Percentiles rank a stretch among this genome's conserved stretches.
Conservation (phyloP, 176 grass and related monocot genomes). For the Hsuehochloa calcarea region DNA sequence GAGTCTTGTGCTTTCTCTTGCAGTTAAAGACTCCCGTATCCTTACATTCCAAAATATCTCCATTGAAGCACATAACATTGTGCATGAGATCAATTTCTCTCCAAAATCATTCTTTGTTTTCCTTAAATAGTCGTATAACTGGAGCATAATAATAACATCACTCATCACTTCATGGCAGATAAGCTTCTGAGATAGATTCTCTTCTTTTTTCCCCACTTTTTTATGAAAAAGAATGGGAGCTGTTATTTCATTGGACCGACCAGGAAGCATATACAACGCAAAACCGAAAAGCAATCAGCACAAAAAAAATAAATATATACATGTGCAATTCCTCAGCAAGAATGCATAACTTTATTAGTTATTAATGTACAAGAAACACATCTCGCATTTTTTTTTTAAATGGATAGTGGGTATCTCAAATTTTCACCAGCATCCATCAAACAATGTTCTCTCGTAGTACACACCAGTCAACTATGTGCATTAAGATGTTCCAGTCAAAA, state of each 20-base stretch:
- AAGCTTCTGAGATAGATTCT: background rate
- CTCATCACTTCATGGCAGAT: background rate
- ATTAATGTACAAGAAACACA: background rate
- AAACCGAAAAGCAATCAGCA: background rate
- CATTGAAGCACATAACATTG: background rate
- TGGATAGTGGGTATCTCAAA: conserved; percentile 4
- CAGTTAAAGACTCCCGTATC: background rate
- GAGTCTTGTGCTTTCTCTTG: background rate
- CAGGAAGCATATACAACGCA: background rate
- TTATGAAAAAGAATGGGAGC: background rate
- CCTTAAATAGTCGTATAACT: too few relatives aligned
- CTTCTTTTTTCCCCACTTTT: background rate
- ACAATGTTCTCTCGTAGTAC: conserved; percentile 18
- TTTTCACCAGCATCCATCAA: conserved; percentile 41
- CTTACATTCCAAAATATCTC: background rate
- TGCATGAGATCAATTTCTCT: background rate
- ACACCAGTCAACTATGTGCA: conserved; percentile 17
- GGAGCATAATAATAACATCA: background rate
- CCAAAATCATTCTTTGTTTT: too few relatives aligned
- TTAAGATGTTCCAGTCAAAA: conserved; percentile 15
- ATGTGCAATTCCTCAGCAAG: background rate
- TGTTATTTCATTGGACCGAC: background rate
- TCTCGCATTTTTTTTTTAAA: background rate
- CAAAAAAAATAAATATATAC: background rate
- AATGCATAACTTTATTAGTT: background rate